Conservation (phyloP, 495 filamentous ascomycete genomes). For the Penicillium lividum region DNA sequence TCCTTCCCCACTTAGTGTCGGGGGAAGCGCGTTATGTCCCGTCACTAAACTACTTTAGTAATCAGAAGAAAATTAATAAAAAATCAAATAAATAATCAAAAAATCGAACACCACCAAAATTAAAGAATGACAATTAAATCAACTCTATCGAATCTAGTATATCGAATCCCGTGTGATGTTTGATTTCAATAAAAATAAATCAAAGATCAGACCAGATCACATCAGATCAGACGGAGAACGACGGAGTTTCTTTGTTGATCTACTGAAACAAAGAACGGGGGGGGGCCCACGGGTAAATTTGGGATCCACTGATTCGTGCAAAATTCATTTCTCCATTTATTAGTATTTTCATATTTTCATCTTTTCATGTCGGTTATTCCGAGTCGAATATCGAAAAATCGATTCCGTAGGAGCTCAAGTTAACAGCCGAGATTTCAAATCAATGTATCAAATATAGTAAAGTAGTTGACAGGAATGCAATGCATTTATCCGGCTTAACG, state of each 20-base stretch:
- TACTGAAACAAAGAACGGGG: neutral
- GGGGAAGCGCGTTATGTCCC: constrained; percentile 12
- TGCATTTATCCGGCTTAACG: constrained; percentile 8
- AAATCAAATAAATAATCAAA: too few species aligned
- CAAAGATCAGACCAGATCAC: too few species aligned
- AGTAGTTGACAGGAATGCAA: neutral
- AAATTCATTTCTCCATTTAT: constrained; percentile 6
- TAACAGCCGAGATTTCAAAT: too few species aligned
- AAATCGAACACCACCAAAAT: neutral
- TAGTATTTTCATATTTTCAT: neutral
- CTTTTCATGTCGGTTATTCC: neutral
- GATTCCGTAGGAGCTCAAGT: neutral
- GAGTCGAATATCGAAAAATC: neutral
- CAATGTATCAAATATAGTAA: neutral
- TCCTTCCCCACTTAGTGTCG: constrained; percentile 16
- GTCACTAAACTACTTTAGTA: neutral
- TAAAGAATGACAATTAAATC: neutral
- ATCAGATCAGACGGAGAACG: neutral
- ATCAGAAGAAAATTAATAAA: too few species aligned
- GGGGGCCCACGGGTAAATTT: constrained; percentile 7
- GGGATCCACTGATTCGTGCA: constrained; percentile 11
- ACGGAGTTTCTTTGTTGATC: neutral
- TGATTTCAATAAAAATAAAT: too few species aligned
- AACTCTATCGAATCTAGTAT: neutral
- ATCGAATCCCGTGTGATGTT: neutral